Base-by-base conservation (phyloP, 495 filamentous ascomycete species). In the Poronia punctata region DNA sequence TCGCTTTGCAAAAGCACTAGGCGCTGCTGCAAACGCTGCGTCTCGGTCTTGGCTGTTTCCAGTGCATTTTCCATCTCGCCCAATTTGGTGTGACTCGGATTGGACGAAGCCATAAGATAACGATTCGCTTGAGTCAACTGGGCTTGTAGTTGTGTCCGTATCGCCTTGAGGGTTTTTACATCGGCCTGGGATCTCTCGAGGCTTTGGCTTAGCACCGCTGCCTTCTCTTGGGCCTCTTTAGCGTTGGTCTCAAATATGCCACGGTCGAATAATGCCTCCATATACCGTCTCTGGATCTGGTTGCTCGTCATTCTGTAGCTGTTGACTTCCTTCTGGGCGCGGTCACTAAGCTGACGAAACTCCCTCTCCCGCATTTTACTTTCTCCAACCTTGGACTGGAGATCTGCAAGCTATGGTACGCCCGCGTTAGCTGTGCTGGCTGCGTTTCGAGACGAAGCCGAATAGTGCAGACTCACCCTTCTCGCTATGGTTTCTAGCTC, bases 71-170 rank as follows among this genome's bases (percentile, higher is more conserved):
- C 70, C 51, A 49, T 57, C 50, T 42, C 52, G 39, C 54, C 77
- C 1, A 77, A 34, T 24, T 70, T 71, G 16, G 68, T 72, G 7
- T 71, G 32, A 7, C 65, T 65, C 2, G 77, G 74, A 3, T 68
- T 70, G 2, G 58, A 17, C 8, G 72, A 74, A 24, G 54, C 43
- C 41, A 68, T 62, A 11, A 84, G 56, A 2, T 62, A 53, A 17
- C 65, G 56, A 27, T 69, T 64, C 7, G 70, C 62, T 11, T 69
- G 60, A 21, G 67, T 54, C 8, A 84, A 62, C 5, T 79, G 67
- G 7, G 61, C 54, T 35, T 74, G 51, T 8, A 82, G 56, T 3
- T 54, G 50, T 6, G 57, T 62, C 5, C 66, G 68, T 37, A 73
- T 68, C 25, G 72, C 65, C 40, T 74, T 76, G 7, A 79, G 45